Conservation (phyloP, 2,329 filamentous ascomycete species). For the Teratosphaeriaceae sp. region DNA sequence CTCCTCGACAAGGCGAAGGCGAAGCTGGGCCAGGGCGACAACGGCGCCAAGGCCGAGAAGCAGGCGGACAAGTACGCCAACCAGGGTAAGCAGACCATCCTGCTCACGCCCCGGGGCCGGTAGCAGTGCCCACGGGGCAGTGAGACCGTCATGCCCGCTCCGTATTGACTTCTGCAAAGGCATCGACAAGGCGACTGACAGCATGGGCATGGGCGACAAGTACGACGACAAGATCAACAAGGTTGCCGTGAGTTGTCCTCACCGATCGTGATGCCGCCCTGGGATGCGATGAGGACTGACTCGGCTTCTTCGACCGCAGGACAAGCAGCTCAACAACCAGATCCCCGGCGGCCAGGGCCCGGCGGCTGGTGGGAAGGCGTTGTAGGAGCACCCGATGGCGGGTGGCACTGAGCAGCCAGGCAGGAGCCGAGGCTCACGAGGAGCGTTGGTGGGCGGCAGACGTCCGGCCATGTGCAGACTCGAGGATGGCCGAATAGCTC, state of each 20-base stretch:
- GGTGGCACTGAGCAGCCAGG: no score
- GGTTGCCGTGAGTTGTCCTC: not conserved
- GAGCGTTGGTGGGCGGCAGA: no score
- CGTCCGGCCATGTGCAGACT: no score
- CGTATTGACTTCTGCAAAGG: no score
- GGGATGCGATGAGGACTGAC: not conserved
- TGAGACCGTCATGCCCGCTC: no score
- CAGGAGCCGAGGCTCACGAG: no score
- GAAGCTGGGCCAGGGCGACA: conserved; percentile 3
- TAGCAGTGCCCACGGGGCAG: no score
- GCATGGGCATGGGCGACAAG: conserved; percentile 7
- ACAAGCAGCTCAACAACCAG: conserved; percentile 3
- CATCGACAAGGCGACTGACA: conserved; percentile 8
- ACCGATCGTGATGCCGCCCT: not conserved
- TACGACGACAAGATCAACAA: conserved; percentile 6
- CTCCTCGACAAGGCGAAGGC: conserved; percentile 8
- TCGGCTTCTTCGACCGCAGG: not conserved
- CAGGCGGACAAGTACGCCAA: conserved; percentile 2
- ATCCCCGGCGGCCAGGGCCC: conserved; percentile 1
- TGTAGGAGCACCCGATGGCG: no score
- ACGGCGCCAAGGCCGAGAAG: not conserved
- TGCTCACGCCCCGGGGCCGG: no score
- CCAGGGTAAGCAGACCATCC: no score
- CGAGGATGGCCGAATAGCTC: no score
- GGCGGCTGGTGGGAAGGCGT: no score